Conservation (phyloP, 768 basidiomycete species). For the Cyclocybe cylindracea region DNA sequence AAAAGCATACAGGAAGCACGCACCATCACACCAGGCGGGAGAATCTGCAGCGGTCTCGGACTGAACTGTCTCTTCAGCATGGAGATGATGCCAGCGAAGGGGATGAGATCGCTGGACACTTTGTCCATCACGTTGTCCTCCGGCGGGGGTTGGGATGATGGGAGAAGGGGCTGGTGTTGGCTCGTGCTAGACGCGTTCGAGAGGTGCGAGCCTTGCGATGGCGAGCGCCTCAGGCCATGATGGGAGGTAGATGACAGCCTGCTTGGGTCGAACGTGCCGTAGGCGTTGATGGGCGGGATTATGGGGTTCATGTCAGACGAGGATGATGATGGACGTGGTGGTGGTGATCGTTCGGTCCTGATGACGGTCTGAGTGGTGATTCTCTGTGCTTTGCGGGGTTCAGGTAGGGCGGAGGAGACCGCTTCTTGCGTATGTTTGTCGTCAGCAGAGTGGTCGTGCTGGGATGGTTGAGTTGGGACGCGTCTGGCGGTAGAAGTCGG, state of each 20-base stretch:
- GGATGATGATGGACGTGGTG: neutral
- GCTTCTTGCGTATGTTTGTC: slow-evolving; percentile 14
- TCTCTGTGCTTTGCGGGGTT: slow-evolving; percentile 27
- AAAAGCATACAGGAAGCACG: neutral
- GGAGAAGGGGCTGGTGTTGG: slow-evolving; percentile 39
- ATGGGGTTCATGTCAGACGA: slow-evolving; percentile 27
- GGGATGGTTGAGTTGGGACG: neutral
- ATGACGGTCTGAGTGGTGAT: slow-evolving; percentile 25
- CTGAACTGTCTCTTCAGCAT: slow-evolving; percentile 21
- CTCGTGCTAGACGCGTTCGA: slow-evolving; percentile 21
- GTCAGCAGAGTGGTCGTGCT: slow-evolving; percentile 36
- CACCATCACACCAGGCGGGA: slow-evolving; percentile 12
- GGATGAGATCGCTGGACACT: slow-evolving; percentile 38
- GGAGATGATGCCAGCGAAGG: slow-evolving; percentile 34
- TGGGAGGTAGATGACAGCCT: slow-evolving; percentile 13
- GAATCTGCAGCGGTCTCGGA: slow-evolving; percentile 17
- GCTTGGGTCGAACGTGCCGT: slow-evolving; percentile 46
- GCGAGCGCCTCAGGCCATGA: slow-evolving; percentile 13
- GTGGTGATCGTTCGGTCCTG: neutral
- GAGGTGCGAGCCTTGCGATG: slow-evolving; percentile 18
- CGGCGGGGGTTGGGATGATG: slow-evolving; percentile 30
- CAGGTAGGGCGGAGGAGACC: slow-evolving; percentile 21
- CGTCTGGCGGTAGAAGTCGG: neutral
- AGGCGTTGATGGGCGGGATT: slow-evolving; percentile 49
- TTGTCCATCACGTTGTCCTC: slow-evolving; percentile 25